Conservation (phyloP, 768 basidiomycete genomes). For the Kwoniella sp. region DNA sequence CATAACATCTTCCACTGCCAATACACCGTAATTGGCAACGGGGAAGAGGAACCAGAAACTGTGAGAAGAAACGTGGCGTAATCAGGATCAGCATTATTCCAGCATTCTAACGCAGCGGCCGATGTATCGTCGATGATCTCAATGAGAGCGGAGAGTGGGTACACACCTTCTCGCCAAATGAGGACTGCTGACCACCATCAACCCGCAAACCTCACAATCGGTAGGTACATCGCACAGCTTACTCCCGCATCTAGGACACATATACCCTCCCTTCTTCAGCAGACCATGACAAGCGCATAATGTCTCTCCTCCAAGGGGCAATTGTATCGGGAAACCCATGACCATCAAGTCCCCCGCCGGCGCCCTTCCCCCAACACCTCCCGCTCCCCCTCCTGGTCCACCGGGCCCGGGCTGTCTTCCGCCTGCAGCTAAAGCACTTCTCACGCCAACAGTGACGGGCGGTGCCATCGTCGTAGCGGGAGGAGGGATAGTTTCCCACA, state of each 20-base stretch:
- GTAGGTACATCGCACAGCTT: slow-evolving; percentile 98
- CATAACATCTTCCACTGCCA: slow-evolving; percentile 16
- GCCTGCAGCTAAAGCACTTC: slow-evolving; percentile 59
- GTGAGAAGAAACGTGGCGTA: not conserved
- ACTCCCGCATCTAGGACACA: slow-evolving; percentile 88
- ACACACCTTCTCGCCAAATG: slow-evolving; percentile 89
- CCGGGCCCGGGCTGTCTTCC: slow-evolving; percentile 39
- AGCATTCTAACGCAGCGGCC: too few species aligned
- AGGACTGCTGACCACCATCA: slow-evolving; percentile 97
- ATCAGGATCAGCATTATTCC: not conserved
- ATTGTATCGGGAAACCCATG: slow-evolving; percentile 96
- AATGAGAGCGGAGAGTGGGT: too few species aligned
- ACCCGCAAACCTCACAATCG: slow-evolving; percentile 92
- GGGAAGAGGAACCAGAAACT: slow-evolving; percentile 71
- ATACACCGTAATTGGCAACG: slow-evolving; percentile 69
- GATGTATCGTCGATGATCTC: slow-evolving; percentile 13
- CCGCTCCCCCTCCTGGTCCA: too few species aligned
- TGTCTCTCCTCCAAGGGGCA: slow-evolving; percentile 75
- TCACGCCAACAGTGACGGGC: slow-evolving; percentile 51
- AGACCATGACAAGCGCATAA: slow-evolving; percentile 93
- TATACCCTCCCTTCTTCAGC: slow-evolving; percentile 87
- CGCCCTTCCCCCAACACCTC: slow-evolving; percentile 34
- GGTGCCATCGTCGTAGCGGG: slow-evolving; percentile 64
- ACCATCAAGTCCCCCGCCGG: slow-evolving; percentile 78
- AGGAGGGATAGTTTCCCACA: slow-evolving; percentile 94